Base-by-base conservation (phyloP, 306 rosid species). In the Trichosanthes truncata region DNA sequence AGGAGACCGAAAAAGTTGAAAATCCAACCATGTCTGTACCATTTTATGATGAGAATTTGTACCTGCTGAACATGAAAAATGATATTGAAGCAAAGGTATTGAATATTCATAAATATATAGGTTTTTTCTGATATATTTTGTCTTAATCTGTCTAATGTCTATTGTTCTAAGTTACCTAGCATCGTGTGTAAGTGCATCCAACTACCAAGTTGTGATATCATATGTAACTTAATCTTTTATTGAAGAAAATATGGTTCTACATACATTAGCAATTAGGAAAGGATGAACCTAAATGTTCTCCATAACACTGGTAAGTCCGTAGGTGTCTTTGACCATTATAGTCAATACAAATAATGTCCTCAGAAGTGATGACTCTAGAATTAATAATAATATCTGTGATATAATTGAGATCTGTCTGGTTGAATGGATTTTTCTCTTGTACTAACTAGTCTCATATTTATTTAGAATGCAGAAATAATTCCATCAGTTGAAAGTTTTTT, bases 31-130 rank as follows among this genome's bases (percentile, higher is more conserved):
- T 93, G 97, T 82, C 97, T 1, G 81, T 88, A 81, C 90, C 90
- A 15, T 90, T 86, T 80, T 96, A 96, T 79, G 99, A 96, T 78
- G 99, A 96, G 46, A 96, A 93, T 77, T 67, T 91, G 83, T 91
- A 88, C 87, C 76, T 83, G 53, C 81, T 96, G 83, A 96, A 96
- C 82, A 82, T 91, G 93, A 96, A 96, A 88, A 90, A 90, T 84
- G 96, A 93, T 84, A 81, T 84, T 10, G 99, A 96, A 73, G 84
- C 90, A 61, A 96, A 89, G 99, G 99, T 96, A 80, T 69, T 53
- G 18, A 38, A 66, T 66, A 63, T 29, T 51, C 26, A 29, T 74
- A 17, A 49, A 18, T 49, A 4, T 49, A 49, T 21, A 3, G 7
- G 13, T 7, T 7, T 72, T 45, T 72, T 7, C 40, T 72, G 59